Percentiles rank a stretch among this genome's conserved stretches.
Conservation (phyloP, 2,329 filamentous ascomycete genomes). For the Daldinia eschscholtzii region DNA sequence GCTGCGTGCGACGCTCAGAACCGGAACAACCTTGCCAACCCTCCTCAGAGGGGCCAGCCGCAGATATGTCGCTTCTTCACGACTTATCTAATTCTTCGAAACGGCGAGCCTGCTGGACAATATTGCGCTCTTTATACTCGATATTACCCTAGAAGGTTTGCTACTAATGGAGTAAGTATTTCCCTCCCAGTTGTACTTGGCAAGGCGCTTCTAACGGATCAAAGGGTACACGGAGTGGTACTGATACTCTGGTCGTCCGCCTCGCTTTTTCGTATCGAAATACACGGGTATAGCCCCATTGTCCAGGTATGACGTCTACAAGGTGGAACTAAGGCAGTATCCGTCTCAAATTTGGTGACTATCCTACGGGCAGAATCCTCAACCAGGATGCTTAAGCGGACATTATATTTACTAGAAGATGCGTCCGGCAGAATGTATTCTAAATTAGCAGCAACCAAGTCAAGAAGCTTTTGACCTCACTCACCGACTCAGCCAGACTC, state of each 20-base stretch:
- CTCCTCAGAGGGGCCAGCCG: constrained; percentile 40
- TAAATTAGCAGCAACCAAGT: too few species aligned
- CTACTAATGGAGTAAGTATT: constrained; percentile 46
- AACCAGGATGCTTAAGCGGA: background rate
- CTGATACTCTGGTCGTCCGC: constrained; percentile 25
- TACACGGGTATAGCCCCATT: background rate
- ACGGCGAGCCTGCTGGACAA: constrained; percentile 53
- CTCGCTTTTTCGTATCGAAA: constrained; percentile 32
- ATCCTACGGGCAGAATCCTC: background rate
- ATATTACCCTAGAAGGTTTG: constrained; percentile 47
- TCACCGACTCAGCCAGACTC: too few species aligned
- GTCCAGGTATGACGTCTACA: background rate
- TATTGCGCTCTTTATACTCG: constrained; percentile 57
- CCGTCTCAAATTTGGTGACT: too few species aligned
- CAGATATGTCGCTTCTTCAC: constrained; percentile 55
- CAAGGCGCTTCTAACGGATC: constrained; percentile 16
- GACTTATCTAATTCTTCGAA: constrained; percentile 55
- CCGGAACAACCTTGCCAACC: constrained; percentile 47
- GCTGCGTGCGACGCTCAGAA: constrained; percentile 49
- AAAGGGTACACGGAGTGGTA: constrained; percentile 44
- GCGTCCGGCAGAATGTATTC: too few species aligned
- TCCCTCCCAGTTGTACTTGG: too few species aligned
- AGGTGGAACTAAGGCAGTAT: background rate
- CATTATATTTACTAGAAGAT: background rate
- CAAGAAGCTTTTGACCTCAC: too few species aligned